A percentile compares a stretch with the other conserved stretches of the same genome.
phyloP scores from a whole-genome alignment of 2,329 filamentous ascomycete genomes.

The Didymella pomorum region DNA sequence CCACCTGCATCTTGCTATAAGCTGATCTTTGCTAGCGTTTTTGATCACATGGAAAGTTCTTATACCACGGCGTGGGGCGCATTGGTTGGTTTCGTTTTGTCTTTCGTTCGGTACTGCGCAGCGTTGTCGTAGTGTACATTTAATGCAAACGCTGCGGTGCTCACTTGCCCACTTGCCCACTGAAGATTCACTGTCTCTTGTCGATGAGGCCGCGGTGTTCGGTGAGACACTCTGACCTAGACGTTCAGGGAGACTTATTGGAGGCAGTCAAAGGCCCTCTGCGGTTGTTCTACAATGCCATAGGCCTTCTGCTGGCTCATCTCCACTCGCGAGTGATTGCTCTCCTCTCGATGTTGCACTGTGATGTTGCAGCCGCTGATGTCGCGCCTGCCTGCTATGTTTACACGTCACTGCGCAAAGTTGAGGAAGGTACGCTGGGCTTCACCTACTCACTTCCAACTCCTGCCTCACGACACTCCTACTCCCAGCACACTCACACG shows the following conservation, averaged over 20 bases:
- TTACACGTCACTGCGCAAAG: neutral
- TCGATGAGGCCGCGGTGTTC: too few species aligned
- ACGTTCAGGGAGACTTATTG: too few species aligned
- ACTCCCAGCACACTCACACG: neutral
- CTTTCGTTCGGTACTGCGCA: conserved; percentile 1
- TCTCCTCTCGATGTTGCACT: neutral
- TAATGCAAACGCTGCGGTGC: conserved; percentile 10
- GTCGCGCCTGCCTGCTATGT: neutral
- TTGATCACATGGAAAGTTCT: conserved; percentile 13
- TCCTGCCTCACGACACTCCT: neutral
- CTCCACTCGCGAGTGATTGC: too few species aligned
- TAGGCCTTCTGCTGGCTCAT: too few species aligned
- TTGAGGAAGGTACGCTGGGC: conserved; percentile 1
- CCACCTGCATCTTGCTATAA: conserved; percentile 9
- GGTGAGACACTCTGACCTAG: too few species aligned
- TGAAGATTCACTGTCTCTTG: neutral
- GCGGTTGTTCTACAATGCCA: too few species aligned
- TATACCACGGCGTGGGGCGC: conserved; percentile 30
- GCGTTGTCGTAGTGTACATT: conserved; percentile 5
- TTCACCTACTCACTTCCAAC: neutral
- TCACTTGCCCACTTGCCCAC: too few species aligned
- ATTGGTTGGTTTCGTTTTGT: neutral
- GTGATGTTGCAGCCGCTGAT: conserved; percentile 4
- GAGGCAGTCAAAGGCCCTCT: too few species aligned
- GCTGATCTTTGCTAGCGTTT: conserved; percentile 20